Evolutionary conservation across 768 basidiomycete species (phyloP).

Genomic region (Calocera viscosa): DNA sequence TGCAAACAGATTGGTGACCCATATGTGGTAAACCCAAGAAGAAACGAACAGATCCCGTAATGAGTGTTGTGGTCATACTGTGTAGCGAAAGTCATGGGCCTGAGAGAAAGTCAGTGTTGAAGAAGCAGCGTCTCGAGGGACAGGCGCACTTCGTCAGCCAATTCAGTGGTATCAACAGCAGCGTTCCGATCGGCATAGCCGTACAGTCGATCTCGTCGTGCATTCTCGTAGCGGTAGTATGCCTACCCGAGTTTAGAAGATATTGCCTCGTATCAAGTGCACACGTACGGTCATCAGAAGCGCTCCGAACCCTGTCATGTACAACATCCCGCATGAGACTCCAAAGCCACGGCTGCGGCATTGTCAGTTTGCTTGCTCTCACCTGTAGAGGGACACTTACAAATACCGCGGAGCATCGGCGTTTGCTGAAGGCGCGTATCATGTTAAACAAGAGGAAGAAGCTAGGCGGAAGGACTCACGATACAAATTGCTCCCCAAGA

Average conservation of each 20-base stretch:
- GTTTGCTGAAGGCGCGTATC: conserved; percentile 40
- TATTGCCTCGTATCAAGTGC: not conserved
- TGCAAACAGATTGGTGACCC: conserved; percentile 5
- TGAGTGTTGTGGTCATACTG: not conserved
- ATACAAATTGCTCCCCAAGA: conserved; percentile 27
- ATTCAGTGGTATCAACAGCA: conserved; percentile 48
- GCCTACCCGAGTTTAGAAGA: conserved; percentile 28
- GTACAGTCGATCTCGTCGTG: conserved; percentile 39
- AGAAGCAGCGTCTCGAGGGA: not conserved
- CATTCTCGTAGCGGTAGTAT: conserved; percentile 53
- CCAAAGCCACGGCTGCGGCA: not conserved
- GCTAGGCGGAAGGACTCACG: conserved; percentile 55
- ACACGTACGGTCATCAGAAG: not conserved
- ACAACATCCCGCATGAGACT: not conserved
- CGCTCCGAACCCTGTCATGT: not conserved
- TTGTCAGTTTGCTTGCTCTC: not conserved
- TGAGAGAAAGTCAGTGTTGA: not conserved
- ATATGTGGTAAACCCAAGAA: not conserved
- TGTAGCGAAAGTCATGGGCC: conserved; percentile 1
- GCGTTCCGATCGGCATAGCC: conserved; percentile 39
- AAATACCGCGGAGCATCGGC: conserved; percentile 48
- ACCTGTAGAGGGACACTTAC: not conserved
- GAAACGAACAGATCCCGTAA: not conserved
- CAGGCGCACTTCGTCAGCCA: conserved; percentile 44
- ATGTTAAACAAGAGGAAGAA: too few relatives aligned